Percentiles rank a stretch among this genome's conserved stretches.
These are phyloP conservation scores for Trichoderma sp. DNA, from an alignment of 2,329 filamentous ascomycete species.

Conservation along the genomic window DNA sequence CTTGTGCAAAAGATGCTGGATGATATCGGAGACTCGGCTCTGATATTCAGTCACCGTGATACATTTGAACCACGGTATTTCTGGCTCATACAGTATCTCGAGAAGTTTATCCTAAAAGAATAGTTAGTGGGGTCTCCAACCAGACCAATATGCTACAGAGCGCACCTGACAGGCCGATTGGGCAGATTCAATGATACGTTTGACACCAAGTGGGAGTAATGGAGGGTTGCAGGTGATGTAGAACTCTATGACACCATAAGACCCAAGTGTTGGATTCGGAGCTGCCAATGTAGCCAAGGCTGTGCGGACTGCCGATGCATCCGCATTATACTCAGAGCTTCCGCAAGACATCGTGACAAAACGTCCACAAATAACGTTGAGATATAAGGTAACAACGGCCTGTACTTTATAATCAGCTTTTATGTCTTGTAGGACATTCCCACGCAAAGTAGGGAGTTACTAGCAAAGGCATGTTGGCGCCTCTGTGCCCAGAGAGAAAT, in stretches of 20 bases:
- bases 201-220: constrained; percentile 31
- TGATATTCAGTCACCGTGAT: constrained; percentile 22
- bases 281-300: neutral
- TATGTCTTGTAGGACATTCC: too few relatives aligned
- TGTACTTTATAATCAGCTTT: neutral
- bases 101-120: constrained; percentile 21
- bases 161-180: neutral
- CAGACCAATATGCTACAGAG: neutral
- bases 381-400: neutral
- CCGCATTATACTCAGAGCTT: neutral
- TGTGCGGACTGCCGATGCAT: neutral
- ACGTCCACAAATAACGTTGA: neutral
- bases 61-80: constrained; percentile 36
- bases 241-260: constrained; percentile 29
- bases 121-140: neutral
- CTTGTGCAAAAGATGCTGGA: constrained; percentile 26
- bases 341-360: neutral
- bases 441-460: neutral
- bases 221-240: constrained; percentile 37
- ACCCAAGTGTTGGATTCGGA: neutral
- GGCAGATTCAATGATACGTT: constrained; percentile 27
- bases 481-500: neutral
- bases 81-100: constrained; percentile 38
- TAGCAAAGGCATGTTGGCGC: neutral
- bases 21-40: constrained; percentile 19